Base-by-base conservation (phyloP, 1,284 basidiomycete genomes). In the Fomitopsis schrenkii region DNA sequence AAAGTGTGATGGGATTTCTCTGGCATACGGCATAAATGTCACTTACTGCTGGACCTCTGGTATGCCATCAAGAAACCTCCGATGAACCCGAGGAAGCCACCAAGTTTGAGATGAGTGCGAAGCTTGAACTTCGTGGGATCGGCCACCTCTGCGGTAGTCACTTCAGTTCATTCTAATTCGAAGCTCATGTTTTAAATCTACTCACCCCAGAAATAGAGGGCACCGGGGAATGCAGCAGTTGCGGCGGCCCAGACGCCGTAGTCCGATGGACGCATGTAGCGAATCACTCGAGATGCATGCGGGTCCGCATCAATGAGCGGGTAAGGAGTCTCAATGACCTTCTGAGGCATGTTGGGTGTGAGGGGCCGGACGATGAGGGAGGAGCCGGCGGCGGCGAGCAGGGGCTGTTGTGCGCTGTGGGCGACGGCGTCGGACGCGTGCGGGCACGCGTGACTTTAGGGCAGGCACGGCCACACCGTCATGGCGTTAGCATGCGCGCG, bases 61-160 rank as follows among this genome's bases (percentile, higher is more conserved):
- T 98, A 98, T 19, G 97, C 95, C 60, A 97, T 77, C 69, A 98
- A 75, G 84, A 98, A 99, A 8, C 97, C 97, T 42, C 93, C 96
- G 58, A 86, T 69, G 82, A 93, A 80, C 73, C 97, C 83, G 76
- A 90, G 76, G 71, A 90, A 57, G 68, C 81, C 71, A 68, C 83
- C 68, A 74, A 78, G 67, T 72, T 80, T 71, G 73, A 78, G 56
- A 70, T 78, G 63, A 59, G 75, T 68, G 74, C 76, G 77, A 67
- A 84, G 64, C 55, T 72, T 75, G 41, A 75, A 38, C 61, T 74
- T 80, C 14, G 77, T 73, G 4, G 75, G 77, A 68, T 80, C 80
- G 62, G 76, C 79, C 72, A 81, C 76, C 67, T 85, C 81, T 83
- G 65, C 40, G 44, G 28, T 35, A 64, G 63, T 44, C 61, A 40